These are phyloP conservation scores for Prunus yedoensis DNA, from an alignment of 331 rosid genomes.

Conservation along the genomic window DNA sequence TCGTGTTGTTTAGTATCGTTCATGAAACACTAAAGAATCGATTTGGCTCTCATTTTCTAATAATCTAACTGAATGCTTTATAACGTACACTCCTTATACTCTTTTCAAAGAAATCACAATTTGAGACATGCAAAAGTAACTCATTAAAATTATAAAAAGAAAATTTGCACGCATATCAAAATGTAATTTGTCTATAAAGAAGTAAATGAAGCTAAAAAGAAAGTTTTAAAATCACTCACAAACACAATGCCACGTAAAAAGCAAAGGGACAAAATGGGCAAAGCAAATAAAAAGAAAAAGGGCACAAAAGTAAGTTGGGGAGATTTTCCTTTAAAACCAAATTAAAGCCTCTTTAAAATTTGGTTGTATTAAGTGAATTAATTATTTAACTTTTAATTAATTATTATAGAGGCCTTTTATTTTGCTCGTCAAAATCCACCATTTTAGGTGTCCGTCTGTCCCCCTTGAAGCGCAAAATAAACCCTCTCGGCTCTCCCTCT, in stretches of 20 bases:
- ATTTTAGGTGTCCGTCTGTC: slow-evolving; percentile 61
- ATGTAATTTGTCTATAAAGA: no score
- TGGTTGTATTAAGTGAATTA: slow-evolving; percentile 8
- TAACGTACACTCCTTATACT: rapidly evolving
- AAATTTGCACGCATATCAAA: no score
- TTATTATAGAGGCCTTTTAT: background rate
- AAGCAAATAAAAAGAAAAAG: slow-evolving; percentile 18
- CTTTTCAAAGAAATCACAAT: no score
- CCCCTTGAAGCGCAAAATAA: slow-evolving; percentile 68
- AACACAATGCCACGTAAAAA: background rate
- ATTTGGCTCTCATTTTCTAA: no score
- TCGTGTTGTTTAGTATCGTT: no score
- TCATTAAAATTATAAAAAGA: no score
- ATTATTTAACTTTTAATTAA: background rate
- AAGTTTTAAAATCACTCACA: no score
- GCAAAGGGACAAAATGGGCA: slow-evolving; percentile 12
- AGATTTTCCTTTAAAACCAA: slow-evolving; percentile 25
- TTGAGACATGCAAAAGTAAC: no score
- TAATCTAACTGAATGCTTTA: no score
- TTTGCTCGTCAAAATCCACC: slow-evolving; percentile 30
- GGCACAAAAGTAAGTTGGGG: slow-evolving; percentile 27
- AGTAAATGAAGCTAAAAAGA: no score
- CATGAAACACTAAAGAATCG: no score
- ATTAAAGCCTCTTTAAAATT: slow-evolving; percentile 35
- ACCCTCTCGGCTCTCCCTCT: slow-evolving; percentile 33